Percentiles rank a stretch among this genome's conserved stretches.
These are phyloP conservation scores for Fusarium sp. DNA, from an alignment of 2,329 filamentous ascomycete species.

Conservation along the genomic window DNA sequence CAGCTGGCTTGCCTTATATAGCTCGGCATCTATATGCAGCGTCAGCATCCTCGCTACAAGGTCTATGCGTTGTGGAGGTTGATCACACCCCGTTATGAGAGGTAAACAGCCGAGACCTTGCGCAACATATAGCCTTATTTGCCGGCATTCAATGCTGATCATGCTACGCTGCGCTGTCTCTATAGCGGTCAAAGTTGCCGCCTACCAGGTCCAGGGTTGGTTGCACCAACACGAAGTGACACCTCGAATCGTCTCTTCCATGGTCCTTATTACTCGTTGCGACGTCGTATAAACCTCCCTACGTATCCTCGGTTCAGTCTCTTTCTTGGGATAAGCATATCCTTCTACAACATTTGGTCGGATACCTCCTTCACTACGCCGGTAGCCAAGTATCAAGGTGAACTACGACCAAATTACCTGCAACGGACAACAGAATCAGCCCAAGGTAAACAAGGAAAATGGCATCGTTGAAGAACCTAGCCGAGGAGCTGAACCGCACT, in stretches of 20 bases:
- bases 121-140: neutral
- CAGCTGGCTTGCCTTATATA: no score
- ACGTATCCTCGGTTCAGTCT: no score
- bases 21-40: neutral
- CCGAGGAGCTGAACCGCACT: slow-evolving; percentile 42
- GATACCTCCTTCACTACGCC: no score
- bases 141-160: neutral
- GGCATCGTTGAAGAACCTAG: slow-evolving; percentile 43
- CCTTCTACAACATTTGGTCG: no score
- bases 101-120: neutral
- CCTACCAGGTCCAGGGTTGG: slow-evolving; percentile 17
- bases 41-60: neutral
- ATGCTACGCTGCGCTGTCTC: neutral
- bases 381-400: neutral
- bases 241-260: neutral
- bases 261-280: no score
- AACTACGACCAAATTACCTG: neutral
- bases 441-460: slow-evolving; percentile 38
- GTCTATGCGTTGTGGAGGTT: neutral
- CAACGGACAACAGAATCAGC: neutral
- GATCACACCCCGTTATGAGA: neutral
- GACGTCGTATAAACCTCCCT: neutral
- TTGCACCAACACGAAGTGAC: slow-evolving; percentile 4
- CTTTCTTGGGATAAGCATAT: no score
- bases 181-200: neutral